These are phyloP conservation scores for Silene noctiflora DNA, from an alignment of 179 eudicot genomes.

Conservation along the genomic window DNA sequence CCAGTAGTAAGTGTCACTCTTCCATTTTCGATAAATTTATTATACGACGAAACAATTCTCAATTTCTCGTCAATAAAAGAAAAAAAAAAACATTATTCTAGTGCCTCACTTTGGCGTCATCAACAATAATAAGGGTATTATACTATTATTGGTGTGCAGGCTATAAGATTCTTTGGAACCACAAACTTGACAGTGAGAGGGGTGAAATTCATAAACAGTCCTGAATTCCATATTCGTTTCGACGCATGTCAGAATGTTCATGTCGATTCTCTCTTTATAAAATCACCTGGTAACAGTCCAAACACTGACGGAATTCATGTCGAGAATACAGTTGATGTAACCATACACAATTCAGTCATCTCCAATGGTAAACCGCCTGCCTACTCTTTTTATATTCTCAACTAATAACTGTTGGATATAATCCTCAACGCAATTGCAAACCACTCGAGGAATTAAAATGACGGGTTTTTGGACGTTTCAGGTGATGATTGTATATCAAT, in stretches of 20 bases:
- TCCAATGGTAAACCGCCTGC: conserved; percentile 47
- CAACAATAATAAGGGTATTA: too few relatives aligned
- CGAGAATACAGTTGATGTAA: conserved; percentile 61
- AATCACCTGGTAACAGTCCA: conserved; percentile 76
- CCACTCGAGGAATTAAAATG: too few relatives aligned
- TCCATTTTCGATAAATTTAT: not conserved
- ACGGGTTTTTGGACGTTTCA: conserved; percentile 23
- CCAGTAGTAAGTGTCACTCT: conserved; percentile 63
- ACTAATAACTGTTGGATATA: too few relatives aligned
- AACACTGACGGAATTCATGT: conserved; percentile 92
- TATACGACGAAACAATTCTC: not conserved
- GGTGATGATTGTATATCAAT: conserved; percentile 93
- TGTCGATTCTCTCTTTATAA: conserved; percentile 53
- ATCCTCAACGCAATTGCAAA: too few relatives aligned
- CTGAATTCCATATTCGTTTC: conserved; percentile 68
- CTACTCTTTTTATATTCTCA: too few relatives aligned
- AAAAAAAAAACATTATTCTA: too few relatives aligned
- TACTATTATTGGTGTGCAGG: conserved; percentile 33
- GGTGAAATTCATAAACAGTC: conserved; percentile 57
- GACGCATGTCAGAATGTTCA: conserved; percentile 61
- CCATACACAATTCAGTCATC: conserved; percentile 60
- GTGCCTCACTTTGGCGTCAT: too few relatives aligned
- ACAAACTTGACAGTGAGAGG: conserved; percentile 60
- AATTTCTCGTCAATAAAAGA: too few relatives aligned
- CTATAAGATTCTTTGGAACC: conserved; percentile 68